phyloP scores from a whole-genome alignment of 306 rosid genomes.

The Vachellia collinsii region DNA sequence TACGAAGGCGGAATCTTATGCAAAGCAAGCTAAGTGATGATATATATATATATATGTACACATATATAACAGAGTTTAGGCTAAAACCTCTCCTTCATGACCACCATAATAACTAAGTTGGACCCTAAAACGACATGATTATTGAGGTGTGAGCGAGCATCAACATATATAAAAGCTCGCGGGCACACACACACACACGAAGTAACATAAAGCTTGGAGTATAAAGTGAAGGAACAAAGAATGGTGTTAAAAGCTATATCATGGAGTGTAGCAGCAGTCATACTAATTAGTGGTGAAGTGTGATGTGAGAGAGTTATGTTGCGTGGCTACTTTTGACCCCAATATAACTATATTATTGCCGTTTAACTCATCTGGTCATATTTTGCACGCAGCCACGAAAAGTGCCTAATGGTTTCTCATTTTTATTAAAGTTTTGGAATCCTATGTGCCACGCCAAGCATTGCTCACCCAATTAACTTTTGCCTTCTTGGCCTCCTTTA shows the following conservation, averaged over 20 bases:
- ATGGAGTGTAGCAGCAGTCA: slow-evolving; percentile 98
- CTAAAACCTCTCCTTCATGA: slow-evolving; percentile 22
- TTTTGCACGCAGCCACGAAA: slow-evolving; percentile 60
- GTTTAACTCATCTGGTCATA: slow-evolving; percentile 60
- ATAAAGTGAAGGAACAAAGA: slow-evolving; percentile 75
- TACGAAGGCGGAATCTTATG: slow-evolving; percentile 29
- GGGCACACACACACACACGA: slow-evolving; percentile 35
- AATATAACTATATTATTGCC: slow-evolving; percentile 31
- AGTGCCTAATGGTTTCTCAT: slow-evolving; percentile 42
- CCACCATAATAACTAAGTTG: slow-evolving; percentile 12
- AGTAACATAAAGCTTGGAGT: slow-evolving; percentile 89
- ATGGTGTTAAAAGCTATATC: slow-evolving; percentile 84
- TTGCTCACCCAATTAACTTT: slow-evolving; percentile 19
- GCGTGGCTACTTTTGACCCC: slow-evolving; percentile 70
- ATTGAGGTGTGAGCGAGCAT: slow-evolving; percentile 36
- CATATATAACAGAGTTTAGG: slow-evolving; percentile 22
- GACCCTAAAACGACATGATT: slow-evolving; percentile 59
- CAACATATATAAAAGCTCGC: slow-evolving; percentile 42
- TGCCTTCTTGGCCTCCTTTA: slow-evolving; percentile 23
- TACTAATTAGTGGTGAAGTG: slow-evolving; percentile 48
- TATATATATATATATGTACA: neutral
- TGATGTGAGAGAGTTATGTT: slow-evolving; percentile 37
- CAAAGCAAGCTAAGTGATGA: slow-evolving; percentile 22
- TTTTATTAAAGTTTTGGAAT: slow-evolving; percentile 65
- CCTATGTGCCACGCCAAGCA: slow-evolving; percentile 58